These are phyloP conservation scores for Ganoderma meredithae DNA, from an alignment of 1,284 basidiomycete genomes.

Conservation along the genomic window DNA sequence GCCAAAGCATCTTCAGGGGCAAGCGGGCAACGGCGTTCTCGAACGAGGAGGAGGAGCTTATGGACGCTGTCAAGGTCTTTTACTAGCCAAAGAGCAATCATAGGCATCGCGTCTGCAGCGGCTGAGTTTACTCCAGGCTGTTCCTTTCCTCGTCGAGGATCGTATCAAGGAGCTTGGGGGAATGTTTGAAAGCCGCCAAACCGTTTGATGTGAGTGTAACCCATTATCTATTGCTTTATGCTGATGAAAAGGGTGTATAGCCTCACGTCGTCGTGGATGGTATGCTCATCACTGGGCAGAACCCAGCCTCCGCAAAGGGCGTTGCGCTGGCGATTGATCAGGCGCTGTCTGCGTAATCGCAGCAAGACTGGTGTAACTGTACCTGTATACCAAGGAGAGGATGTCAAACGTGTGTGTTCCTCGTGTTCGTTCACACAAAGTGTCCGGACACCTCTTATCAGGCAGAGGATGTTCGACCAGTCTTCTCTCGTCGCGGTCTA, in stretches of 20 bases:
- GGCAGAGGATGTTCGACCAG: too few species aligned
- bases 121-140: constrained; percentile 36
- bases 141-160: constrained; percentile 79
- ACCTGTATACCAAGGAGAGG: not conserved
- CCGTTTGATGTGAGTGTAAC: constrained; percentile 59
- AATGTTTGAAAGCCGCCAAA: constrained; percentile 61
- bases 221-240: too few species aligned
- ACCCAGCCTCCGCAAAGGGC: constrained; percentile 68
- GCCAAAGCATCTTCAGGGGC: constrained; percentile 71
- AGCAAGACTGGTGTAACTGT: not conserved
- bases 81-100: not conserved
- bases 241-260: constrained; percentile 29
- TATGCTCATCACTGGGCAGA: constrained; percentile 72
- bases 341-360: constrained; percentile 28
- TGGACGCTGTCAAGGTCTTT: constrained; percentile 3
- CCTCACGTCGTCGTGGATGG: constrained; percentile 56
- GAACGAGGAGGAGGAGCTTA: constrained; percentile 69
- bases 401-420: not conserved
- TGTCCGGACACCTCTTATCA: not conserved
- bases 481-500: too few species aligned
- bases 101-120: not conserved
- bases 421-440: not conserved
- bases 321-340: constrained; percentile 59
- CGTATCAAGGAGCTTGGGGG: constrained; percentile 68
- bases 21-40: constrained; percentile 72